phyloP scores from a whole-genome alignment of 2,329 filamentous ascomycete genomes.

The Beauveria varroae region DNA sequence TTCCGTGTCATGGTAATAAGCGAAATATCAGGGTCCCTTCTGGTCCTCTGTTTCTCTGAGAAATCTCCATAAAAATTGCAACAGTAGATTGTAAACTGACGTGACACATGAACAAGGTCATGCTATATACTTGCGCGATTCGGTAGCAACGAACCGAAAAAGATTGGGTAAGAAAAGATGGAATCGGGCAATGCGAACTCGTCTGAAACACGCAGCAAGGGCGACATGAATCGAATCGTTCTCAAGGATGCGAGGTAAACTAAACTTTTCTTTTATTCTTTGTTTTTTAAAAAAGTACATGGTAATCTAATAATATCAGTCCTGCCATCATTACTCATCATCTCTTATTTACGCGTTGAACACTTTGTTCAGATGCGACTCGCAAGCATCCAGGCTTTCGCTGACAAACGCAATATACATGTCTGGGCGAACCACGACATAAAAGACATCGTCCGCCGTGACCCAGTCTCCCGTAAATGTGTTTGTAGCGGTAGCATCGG shows the following conservation, averaged over 20 bases:
- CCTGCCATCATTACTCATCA: not conserved
- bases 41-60: too few species aligned
- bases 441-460: constrained; percentile 18
- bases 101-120: not conserved
- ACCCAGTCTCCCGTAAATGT: constrained; percentile 25
- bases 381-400: not conserved
- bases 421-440: constrained; percentile 31
- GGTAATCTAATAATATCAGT: too few species aligned
- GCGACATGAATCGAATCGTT: too few species aligned
- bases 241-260: too few species aligned
- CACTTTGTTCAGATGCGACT: not conserved
- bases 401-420: constrained; percentile 28
- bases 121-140: not conserved
- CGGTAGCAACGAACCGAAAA: not conserved
- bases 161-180: not conserved
- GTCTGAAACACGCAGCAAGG: too few species aligned
- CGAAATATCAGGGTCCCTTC: not conserved
- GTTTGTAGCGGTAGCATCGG: constrained; percentile 5
- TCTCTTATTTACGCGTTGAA: not conserved
- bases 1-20: constrained; percentile 4
- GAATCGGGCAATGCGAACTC: too few species aligned
- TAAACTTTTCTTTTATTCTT: too few species aligned
- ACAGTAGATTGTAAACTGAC: not conserved
- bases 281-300: not conserved
- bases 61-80: too few species aligned